Evolutionary conservation across 345 rosid species (phyloP).

Genomic region (Lagerstroemia speciosa): DNA sequence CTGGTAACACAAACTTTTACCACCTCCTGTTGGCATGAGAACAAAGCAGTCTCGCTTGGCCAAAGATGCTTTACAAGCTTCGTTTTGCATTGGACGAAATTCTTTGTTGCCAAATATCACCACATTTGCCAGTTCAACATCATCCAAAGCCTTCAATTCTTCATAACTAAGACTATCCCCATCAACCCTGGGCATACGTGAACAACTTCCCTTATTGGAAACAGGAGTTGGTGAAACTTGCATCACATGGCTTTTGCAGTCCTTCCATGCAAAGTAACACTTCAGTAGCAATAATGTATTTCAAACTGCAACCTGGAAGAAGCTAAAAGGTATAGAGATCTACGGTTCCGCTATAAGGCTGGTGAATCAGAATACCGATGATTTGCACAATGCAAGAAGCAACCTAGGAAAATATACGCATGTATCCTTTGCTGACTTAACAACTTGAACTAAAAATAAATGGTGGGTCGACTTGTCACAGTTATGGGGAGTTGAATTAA

Average conservation of each 20-base stretch:
- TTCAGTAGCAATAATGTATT: constrained; percentile 16
- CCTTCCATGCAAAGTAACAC: constrained; percentile 36
- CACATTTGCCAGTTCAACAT: constrained; percentile 68
- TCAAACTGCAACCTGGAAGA: background rate
- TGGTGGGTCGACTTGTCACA: background rate
- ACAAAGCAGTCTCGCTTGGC: constrained; percentile 70
- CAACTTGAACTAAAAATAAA: background rate
- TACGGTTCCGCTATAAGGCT: background rate
- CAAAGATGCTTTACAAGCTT: constrained; percentile 68
- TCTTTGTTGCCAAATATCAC: constrained; percentile 67
- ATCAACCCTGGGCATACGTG: constrained; percentile 16
- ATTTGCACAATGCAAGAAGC: background rate
- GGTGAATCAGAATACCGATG: background rate
- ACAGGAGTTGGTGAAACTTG: constrained; percentile 31
- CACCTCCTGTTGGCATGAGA: constrained; percentile 92
- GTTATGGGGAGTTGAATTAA: background rate
- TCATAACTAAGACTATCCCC: constrained; percentile 44
- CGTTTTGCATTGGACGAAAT: constrained; percentile 71
- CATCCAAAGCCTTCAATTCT: constrained; percentile 72
- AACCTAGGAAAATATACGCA: background rate
- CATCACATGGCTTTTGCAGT: constrained; percentile 26
- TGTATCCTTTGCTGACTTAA: background rate
- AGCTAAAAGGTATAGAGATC: background rate
- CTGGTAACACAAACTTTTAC: constrained; percentile 92
- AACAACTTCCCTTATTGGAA: constrained; percentile 25